Conservation (phyloP, 768 basidiomycete genomes). For the Pulveroboletus sp. region DNA sequence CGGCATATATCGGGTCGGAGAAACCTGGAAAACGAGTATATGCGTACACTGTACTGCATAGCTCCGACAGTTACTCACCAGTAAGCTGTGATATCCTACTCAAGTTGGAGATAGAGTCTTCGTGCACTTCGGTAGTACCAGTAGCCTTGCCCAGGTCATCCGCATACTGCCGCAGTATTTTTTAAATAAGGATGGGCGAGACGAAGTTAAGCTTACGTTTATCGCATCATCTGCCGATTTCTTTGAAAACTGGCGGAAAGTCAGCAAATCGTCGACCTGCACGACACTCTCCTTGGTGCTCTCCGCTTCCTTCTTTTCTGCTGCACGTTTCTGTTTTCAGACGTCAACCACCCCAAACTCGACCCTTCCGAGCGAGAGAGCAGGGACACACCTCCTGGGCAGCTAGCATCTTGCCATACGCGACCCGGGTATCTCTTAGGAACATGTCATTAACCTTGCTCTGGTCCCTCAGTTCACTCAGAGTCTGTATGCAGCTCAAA, state of each 20-base stretch:
- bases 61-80: constrained; percentile 40
- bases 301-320: constrained; percentile 87
- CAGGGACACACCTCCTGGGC: constrained; percentile 72
- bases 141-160: constrained; percentile 88
- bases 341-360: background rate
- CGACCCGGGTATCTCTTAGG: constrained; percentile 82
- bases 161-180: constrained; percentile 56
- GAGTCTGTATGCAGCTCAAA: constrained; percentile 90
- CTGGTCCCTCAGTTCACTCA: constrained; percentile 69
- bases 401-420: constrained; percentile 92
- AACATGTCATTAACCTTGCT: constrained; percentile 64
- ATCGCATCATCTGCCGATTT: constrained; percentile 78
- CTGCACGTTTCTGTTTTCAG: constrained; percentile 67
- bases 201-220: constrained; percentile 43
- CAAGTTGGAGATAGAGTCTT: constrained; percentile 93
- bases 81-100: constrained; percentile 92
- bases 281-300: constrained; percentile 58
- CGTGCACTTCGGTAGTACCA: constrained; percentile 73
- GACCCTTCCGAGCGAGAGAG: background rate
- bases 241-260: constrained; percentile 94
- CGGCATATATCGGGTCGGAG: constrained; percentile 97
- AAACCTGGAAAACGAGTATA: constrained; percentile 53
- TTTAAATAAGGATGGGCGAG: background rate
- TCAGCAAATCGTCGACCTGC: constrained; percentile 90
- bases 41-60: background rate